Evolutionary conservation across 495 filamentous ascomycete species (phyloP).

Genomic region (Penicillium pancosmium): DNA sequence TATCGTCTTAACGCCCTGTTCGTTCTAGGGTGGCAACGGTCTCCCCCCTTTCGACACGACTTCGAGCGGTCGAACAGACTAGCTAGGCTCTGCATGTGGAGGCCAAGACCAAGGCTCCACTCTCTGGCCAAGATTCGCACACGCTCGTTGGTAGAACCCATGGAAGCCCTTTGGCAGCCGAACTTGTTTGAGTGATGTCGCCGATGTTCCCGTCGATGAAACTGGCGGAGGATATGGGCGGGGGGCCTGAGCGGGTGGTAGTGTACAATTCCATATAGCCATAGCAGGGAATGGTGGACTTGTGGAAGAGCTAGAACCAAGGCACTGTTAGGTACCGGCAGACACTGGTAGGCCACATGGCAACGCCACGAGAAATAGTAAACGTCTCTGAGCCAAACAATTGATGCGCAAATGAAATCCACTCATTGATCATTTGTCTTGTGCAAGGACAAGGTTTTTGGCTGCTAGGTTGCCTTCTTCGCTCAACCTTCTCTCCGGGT

Average conservation of each 20-base stretch:
- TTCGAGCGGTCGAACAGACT: conserved; percentile 13
- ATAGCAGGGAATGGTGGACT: background rate
- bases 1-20: conserved; percentile 9
- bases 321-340: background rate
- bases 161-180: conserved; percentile 2
- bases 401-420: conserved; percentile 4
- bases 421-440: background rate
- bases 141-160: conserved; percentile 11
- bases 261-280: background rate
- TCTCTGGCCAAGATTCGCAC: background rate
- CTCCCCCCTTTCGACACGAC: conserved; percentile 3
- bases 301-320: background rate
- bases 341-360: background rate
- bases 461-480: no score
- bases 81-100: conserved; percentile 12
- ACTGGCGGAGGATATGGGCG: background rate
- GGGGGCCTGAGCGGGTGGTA: conserved; percentile 9
- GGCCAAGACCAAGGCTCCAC: conserved; percentile 11
- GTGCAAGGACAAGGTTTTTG: background rate
- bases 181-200: conserved; percentile 18
- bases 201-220: conserved; percentile 9
- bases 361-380: background rate
- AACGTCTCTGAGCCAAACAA: background rate
- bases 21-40: conserved; percentile 9
- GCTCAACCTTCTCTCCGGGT: background rate